Conservation (phyloP, 2,329 filamentous ascomycete genomes). For the Botrytis porri region DNA sequence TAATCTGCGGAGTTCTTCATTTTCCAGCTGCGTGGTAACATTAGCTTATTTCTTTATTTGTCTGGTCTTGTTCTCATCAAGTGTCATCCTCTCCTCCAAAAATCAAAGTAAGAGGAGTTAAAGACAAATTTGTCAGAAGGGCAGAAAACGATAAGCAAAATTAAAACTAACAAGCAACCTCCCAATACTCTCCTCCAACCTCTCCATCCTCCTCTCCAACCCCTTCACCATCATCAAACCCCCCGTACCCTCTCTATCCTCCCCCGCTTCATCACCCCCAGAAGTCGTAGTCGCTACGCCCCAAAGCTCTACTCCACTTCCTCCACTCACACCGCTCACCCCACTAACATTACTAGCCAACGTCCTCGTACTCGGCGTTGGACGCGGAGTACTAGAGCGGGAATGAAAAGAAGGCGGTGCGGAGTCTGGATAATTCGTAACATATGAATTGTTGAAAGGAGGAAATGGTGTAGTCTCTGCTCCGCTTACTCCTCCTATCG, state of each 20-base stretch:
- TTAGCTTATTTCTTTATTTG: not conserved
- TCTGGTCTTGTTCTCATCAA: not conserved
- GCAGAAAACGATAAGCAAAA: not conserved
- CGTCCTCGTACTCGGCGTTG: conserved; percentile 25
- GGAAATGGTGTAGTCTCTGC: conserved; percentile 16
- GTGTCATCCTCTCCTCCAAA: not conserved
- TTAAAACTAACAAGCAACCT: conserved; percentile 27
- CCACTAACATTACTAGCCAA: conserved; percentile 15
- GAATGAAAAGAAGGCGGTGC: conserved; percentile 17
- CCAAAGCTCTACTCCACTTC: conserved; percentile 29
- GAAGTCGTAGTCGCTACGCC: conserved; percentile 31
- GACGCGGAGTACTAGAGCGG: conserved; percentile 16
- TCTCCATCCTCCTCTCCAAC: conserved; percentile 32
- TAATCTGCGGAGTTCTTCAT: conserved; percentile 7
- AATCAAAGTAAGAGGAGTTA: not conserved
- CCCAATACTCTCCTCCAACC: conserved; percentile 34
- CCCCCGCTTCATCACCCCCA: conserved; percentile 15
- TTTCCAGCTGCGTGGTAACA: not conserved
- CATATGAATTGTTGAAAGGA: conserved; percentile 25
- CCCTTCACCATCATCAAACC: conserved; percentile 28
- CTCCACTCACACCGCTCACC: not conserved
- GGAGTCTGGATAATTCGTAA: conserved; percentile 23
- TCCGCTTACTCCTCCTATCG: not conserved
- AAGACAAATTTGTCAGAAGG: not conserved
- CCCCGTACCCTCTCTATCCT: conserved; percentile 19